These are phyloP conservation scores for Leishmania amazonensis DNA, from an alignment of 208 protist genomes.

Conservation along the genomic window DNA sequence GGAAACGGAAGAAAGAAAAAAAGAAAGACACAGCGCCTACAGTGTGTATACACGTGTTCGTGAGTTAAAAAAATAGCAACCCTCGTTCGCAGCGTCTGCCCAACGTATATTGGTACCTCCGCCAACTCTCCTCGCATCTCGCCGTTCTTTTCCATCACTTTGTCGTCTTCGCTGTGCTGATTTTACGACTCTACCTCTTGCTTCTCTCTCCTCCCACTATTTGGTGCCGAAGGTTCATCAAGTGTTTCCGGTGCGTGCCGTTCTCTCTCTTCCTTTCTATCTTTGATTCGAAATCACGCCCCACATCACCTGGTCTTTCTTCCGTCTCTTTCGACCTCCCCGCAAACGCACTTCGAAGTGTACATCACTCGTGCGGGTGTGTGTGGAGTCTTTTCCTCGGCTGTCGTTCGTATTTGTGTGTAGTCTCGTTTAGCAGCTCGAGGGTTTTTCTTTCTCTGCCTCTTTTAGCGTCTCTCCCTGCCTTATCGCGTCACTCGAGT, in stretches of 20 bases:
- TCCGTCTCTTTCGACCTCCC: background rate
- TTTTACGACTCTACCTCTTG: background rate
- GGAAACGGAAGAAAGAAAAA: background rate
- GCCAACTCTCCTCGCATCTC: slow-evolving; percentile 9
- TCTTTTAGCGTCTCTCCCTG: slow-evolving; percentile 5
- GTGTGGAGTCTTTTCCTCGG: background rate
- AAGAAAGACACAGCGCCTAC: background rate
- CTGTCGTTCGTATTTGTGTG: background rate
- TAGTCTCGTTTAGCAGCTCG: background rate
- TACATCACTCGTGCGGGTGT: background rate
- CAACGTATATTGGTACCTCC: background rate
- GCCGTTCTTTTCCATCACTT: background rate
- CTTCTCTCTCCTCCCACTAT: background rate
- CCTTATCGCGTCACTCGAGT: slow-evolving; percentile 4
- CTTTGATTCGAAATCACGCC: background rate
- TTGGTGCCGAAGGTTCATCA: background rate
- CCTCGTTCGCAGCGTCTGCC: background rate
- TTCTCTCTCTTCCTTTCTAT: background rate
- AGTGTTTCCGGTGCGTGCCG: background rate
- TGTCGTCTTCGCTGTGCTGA: background rate
- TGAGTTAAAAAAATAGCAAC: background rate
- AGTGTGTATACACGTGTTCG: background rate
- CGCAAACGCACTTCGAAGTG: background rate
- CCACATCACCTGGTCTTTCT: background rate
- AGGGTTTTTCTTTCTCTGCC: background rate